A percentile compares a stretch with the other conserved stretches of the same genome.
Conservation (phyloP, 2,329 filamentous ascomycete genomes). For the Aspergillus novofumigatus region DNA sequence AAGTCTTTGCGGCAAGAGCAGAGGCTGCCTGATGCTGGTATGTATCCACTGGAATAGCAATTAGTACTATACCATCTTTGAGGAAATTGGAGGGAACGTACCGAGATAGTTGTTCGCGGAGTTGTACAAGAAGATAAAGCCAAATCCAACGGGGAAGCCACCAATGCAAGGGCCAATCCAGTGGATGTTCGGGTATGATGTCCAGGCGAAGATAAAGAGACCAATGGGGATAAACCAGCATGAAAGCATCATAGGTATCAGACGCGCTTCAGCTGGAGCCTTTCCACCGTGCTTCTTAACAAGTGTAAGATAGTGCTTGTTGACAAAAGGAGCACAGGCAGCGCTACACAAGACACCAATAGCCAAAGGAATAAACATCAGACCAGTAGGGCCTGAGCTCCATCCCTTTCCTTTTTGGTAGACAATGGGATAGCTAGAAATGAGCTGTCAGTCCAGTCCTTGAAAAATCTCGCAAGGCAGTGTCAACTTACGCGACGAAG, state of each 20-base stretch:
- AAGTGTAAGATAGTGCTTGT: constrained; percentile 72
- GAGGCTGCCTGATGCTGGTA: constrained; percentile 74
- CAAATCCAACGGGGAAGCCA: constrained; percentile 69
- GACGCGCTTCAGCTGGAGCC: constrained; percentile 70
- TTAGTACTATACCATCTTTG: constrained; percentile 7
- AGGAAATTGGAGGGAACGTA: constrained; percentile 13
- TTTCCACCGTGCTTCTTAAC: constrained; percentile 61
- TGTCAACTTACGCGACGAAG: constrained; percentile 50
- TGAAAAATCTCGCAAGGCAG: constrained; percentile 16
- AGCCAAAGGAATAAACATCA: constrained; percentile 84
- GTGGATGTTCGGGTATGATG: constrained; percentile 59
- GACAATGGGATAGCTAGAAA: constrained; percentile 50
- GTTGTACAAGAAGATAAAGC: constrained; percentile 82
- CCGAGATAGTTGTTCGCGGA: constrained; percentile 68
- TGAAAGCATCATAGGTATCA: constrained; percentile 77
- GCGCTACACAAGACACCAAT: constrained; percentile 69
- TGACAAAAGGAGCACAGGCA: constrained; percentile 65
- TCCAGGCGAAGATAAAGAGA: constrained; percentile 66
- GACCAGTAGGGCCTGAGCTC: constrained; percentile 65
- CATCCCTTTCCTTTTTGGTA: constrained; percentile 79
- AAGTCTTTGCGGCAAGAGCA: constrained; percentile 77
- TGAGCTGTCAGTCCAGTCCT: constrained; percentile 9
- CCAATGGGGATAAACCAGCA: constrained; percentile 70
- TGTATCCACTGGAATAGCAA: constrained; percentile 49
- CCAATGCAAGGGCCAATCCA: constrained; percentile 72